A percentile compares a stretch with the other conserved stretches of the same genome.
Conservation (phyloP, 1,139 yeast genomes). For the Entelexis sorbosivorans region DNA sequence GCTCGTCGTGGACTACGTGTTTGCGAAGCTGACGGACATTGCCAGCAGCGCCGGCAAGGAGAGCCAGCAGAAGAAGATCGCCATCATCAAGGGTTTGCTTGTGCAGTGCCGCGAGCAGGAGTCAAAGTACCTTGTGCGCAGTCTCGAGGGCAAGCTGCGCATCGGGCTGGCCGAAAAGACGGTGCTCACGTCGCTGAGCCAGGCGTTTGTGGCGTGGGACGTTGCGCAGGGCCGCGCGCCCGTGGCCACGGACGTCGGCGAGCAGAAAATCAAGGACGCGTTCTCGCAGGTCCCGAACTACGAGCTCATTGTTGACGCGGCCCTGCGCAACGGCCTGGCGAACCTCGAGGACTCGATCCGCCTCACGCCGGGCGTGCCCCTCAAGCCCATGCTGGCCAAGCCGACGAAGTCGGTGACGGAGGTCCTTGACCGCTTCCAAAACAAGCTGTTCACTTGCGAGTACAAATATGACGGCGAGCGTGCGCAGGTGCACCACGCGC, state of each 20-base stretch:
- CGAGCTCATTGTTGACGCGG: conserved; percentile 57
- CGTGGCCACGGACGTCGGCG: conserved; percentile 40
- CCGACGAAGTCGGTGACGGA: conserved; percentile 91
- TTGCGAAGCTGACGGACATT: conserved; percentile 59
- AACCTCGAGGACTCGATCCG: conserved; percentile 58
- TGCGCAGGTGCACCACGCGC: conserved; percentile 73
- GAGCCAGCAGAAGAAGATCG: conserved; percentile 67
- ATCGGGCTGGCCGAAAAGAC: conserved; percentile 93
- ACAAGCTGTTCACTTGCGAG: conserved; percentile 81
- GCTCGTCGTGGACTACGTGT: conserved; percentile 61
- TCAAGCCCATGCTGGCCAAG: conserved; percentile 96
- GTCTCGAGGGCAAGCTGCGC: conserved; percentile 83
- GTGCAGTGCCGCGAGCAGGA: conserved; percentile 82
- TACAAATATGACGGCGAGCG: conserved; percentile 97
- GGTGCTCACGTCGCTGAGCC: conserved; percentile 71
- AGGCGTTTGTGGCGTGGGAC: conserved; percentile 64
- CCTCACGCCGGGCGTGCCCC: conserved; percentile 82
- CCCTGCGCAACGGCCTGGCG: conserved; percentile 56
- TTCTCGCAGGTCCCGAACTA: conserved; percentile 89
- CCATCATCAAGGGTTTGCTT: conserved; percentile 66
- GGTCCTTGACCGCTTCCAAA: conserved; percentile 77
- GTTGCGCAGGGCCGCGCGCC: conserved; percentile 24
- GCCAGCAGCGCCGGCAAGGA: conserved; percentile 76
- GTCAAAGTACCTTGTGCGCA: conserved; percentile 80
- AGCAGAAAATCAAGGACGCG: conserved; percentile 70